Base-by-base conservation (phyloP, 2,329 filamentous ascomycete genomes). In the Pestalotiopsis sp. region DNA sequence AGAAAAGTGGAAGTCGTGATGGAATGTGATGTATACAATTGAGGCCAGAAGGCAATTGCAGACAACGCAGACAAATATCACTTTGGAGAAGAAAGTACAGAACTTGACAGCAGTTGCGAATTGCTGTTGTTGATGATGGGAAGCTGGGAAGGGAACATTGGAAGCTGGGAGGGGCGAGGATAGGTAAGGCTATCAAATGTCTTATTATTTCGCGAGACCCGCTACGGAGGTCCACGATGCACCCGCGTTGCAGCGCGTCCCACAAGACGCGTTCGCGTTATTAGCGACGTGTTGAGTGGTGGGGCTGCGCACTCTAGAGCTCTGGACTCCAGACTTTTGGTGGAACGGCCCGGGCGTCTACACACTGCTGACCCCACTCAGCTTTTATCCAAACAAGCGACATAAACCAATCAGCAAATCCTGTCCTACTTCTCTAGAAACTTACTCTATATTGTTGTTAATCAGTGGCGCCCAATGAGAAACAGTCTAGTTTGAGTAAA, bases 41-140 rank as follows among this genome's bases (percentile, higher is more conserved):
- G 59, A 39, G 17, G 59, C 23, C 13, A 41, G 9, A 38, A 4
- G 31, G 64, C 49, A 39, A 25, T 45, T 69, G 45, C 64, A 27
- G 25, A 6, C 52, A 66, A 52, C 13, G 20, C 23, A 41, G 45
- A 20, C 27, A 45, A 25, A 61, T n/a, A 12, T 23, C 17, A 23
- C 17, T n/a, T 67, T 39, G n/a, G 20, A 9, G 36, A 12, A 31
- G 17, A 41, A 69, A 61, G 61, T 62, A 49, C 61, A 62, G 69
- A 59, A 63, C n/a, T 12, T 23, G 63, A 23, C 38, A 23, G 25
- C 45, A 52, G 61, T 65, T 17, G 41, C 20, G 39, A 36, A 2
- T 52, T 45, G 62, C 20, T 49, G 64, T 23, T 59, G 11, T n/a
- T 3, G 27, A 36, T n/a, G 25, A 27, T 58, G 58, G 27, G 25